Percentiles rank a stretch among this genome's conserved stretches.
Conservation (phyloP, 768 basidiomycete species). For the Dendrothele bispora region DNA sequence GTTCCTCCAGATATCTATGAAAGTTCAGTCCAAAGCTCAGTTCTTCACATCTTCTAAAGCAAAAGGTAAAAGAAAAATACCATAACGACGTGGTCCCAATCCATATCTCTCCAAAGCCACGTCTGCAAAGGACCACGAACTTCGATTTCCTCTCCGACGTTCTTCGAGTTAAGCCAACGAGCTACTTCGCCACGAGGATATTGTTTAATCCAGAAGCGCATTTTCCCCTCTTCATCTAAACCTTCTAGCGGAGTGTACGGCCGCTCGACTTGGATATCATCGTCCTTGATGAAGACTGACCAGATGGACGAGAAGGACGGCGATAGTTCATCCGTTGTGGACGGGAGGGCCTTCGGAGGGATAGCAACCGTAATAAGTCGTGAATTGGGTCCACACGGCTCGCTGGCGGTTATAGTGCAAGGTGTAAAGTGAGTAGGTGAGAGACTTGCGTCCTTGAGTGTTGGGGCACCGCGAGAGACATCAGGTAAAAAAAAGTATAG, state of each 20-base stretch:
- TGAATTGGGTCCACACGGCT: constrained; percentile 53
- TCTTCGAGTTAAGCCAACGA: constrained; percentile 77
- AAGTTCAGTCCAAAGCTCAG: not conserved
- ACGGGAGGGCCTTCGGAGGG: constrained; percentile 41
- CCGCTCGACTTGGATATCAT: constrained; percentile 85
- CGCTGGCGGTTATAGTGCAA: constrained; percentile 54
- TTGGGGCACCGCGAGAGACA: constrained; percentile 44
- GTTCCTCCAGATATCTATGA: constrained; percentile 83
- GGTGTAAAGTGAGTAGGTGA: constrained; percentile 59
- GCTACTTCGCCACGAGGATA: constrained; percentile 81
- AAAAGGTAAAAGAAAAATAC: constrained; percentile 33
- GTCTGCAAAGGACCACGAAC: constrained; percentile 75
- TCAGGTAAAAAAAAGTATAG: constrained; percentile 56
- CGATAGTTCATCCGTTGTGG: constrained; percentile 15
- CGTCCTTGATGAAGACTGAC: constrained; percentile 82
- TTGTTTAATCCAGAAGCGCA: constrained; percentile 81
- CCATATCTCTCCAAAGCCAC: constrained; percentile 51
- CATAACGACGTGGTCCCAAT: constrained; percentile 83
- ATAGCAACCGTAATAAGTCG: constrained; percentile 65
- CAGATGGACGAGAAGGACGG: constrained; percentile 50
- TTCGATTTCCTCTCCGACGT: constrained; percentile 66
- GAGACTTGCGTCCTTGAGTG: constrained; percentile 34
- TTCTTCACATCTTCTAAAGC: not conserved
- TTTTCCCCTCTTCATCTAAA: constrained; percentile 61
- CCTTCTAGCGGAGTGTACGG: constrained; percentile 83